Evolutionary conservation across 2,329 filamentous ascomycete species (phyloP), one percentile per base, ranked within the genome.

Genomic region (Aureobasidium mangrovei): DNA sequence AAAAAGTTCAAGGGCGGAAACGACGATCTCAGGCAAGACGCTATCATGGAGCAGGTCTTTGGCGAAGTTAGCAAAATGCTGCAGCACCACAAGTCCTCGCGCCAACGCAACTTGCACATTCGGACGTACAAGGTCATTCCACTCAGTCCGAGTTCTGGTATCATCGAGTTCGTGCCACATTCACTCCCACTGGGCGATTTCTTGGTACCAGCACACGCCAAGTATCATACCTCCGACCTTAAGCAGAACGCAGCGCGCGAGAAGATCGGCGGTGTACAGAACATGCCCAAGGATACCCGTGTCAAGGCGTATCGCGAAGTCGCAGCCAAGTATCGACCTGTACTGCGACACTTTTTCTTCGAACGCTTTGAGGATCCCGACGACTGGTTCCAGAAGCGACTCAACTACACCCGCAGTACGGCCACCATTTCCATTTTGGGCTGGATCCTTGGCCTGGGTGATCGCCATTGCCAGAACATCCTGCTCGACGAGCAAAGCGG

Each of bases 21-120:
- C 65, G 93, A 98, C 67, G 91, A 98, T 66, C 79, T 99, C 9
- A 86, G 94, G 7, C 93, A 98, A 72, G 93, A 99, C 65, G 89
- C 91, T 42, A 98, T 84, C 75, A 99, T 99, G 94, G 94, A 98
- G 70, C 93, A 99, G 70, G 93, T 98, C 1, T 99, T 98, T 67
- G 88, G 91, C 56, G 90, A 95, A 70, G 93, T 96, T 26, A 97
- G 90, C 56, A 87, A 88, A 49, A 80, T 98, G 26, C 76, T 99
- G 28, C 87, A 88, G 66, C 84, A 88, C 46, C 90, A 97, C 68
- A 84, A 88, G 54, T 80, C 84, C 9, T 96, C 93, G 2, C 85
- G 90, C 38, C 90, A 95, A 65, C 85, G 93, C 4, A 88, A 88
- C 59, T 77, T 99, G 8, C 88, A 86, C 7, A 94, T 99, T 64